phyloP scores from a whole-genome alignment of 345 rosid genomes.

The Populus pruinosa region DNA sequence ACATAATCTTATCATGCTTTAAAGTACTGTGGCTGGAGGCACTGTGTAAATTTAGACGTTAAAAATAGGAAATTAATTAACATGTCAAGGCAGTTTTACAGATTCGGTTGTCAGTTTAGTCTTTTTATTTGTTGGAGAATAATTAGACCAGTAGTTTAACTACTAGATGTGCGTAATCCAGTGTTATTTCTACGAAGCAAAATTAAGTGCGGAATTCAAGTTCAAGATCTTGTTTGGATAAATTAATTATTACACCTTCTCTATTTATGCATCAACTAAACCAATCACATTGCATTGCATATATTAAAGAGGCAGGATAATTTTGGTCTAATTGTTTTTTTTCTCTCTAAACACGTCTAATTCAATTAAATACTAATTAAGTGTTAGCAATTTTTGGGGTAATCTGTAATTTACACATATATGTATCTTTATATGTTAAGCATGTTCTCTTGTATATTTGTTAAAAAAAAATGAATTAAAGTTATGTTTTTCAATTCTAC shows the following conservation, averaged over 20 bases:
- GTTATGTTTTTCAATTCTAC: no score
- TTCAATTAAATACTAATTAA: not conserved
- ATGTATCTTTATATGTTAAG: no score
- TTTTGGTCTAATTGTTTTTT: not conserved
- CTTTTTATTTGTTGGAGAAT: not conserved
- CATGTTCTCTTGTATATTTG: no score
- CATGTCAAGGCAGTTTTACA: not conserved
- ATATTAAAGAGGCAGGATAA: not conserved
- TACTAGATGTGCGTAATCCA: not conserved
- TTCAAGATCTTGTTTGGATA: not conserved
- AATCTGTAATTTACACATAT: no score
- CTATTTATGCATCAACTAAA: not conserved
- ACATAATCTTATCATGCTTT: not conserved
- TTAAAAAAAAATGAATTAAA: no score
- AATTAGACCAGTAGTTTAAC: not conserved
- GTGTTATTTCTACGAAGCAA: not conserved
- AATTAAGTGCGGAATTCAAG: not conserved
- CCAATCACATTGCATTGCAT: not conserved
- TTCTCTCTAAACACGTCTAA: not conserved
- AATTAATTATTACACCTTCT: not conserved
- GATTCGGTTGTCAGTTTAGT: constrained; percentile 10
- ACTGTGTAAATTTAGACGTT: not conserved
- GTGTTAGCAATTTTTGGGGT: not conserved
- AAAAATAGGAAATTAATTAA: not conserved
- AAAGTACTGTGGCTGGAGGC: not conserved